Evolutionary conservation across 83 land plant species (phyloP), one percentile per base, ranked within the genome.

Genomic region (Thuja plicata): DNA sequence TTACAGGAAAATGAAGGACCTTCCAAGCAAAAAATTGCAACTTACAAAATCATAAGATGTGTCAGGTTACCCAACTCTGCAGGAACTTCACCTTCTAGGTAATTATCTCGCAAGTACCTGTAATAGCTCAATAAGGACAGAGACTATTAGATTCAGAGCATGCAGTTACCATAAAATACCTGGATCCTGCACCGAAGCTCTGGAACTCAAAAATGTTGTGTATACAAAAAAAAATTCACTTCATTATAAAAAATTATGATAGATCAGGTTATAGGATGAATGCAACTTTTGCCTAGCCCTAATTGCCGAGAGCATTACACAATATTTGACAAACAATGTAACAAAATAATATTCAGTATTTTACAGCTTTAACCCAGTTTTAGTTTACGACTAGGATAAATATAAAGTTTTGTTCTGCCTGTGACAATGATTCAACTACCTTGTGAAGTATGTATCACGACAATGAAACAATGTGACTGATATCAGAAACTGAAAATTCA

Each of bases 21-120:
- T 66, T 60, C 57, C 34, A 85, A 13, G 52, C 34, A 45, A 52
- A n/a, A 19, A 21, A 19, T 66, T 57, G 70, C 1, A 60, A 78
- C 95, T 88, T 92, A 96, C 98, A 97, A 74, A 57, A 93, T 93
- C 21, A 91, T 91, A 40, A 97, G 96, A 37, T 85, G 87, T 12
- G 92, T 86, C 86, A 96, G 93, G 74, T 93, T 93, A 83, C 98
- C 98, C 79, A 97, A 86, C 88, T 90, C 91, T 17, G 89, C 90
- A 35, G 99, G 99, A 81, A 97, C 94, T 82, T 92, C 89, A 7
- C 99, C 98, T 86, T 95, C 92, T 4, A 97, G 92, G 88, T 89
- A 90, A 88, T 97, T 97, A 55, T 90, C 94, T 85, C 95, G 91
- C 91, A 96, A 89, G 77, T 96, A 96, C 87, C 97, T 96, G 86